A percentile compares a stretch with the other conserved stretches of the same genome.
Conservation (phyloP, 2,329 filamentous ascomycete species). For the Aspergillus sp. region DNA sequence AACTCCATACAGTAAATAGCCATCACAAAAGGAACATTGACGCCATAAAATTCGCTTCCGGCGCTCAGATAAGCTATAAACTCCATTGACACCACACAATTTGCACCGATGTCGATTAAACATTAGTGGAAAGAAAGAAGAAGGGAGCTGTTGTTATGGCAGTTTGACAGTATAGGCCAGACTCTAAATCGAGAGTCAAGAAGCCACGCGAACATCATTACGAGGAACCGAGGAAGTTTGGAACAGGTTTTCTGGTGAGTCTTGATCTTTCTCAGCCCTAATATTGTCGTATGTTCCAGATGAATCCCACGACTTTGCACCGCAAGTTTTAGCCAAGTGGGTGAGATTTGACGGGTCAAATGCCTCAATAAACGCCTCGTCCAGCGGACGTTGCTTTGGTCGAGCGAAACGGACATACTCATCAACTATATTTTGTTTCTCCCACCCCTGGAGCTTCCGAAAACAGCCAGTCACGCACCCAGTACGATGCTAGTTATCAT, state of each 20-base stretch:
- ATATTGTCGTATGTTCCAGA: conserved; percentile 3
- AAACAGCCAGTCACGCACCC: conserved; percentile 83
- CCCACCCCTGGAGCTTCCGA: conserved; percentile 71
- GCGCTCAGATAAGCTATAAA: not conserved
- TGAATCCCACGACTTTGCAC: conserved; percentile 18
- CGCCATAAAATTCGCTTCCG: not conserved
- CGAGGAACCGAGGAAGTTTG: conserved; percentile 1
- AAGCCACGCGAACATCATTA: conserved; percentile 3
- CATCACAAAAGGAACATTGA: not conserved
- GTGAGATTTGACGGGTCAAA: conserved; percentile 25
- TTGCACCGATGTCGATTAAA: not conserved
- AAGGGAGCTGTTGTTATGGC: not conserved
- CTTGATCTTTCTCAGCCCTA: conserved; percentile 7
- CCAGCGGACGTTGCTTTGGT: conserved; percentile 48
- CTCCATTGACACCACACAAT: not conserved
- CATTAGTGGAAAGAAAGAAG: not conserved
- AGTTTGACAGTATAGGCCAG: not conserved
- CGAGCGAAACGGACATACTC: conserved; percentile 69
- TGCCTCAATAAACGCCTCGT: conserved; percentile 27
- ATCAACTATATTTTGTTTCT: conserved; percentile 59
- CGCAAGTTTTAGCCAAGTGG: conserved; percentile 17
- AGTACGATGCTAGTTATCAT: conserved; percentile 68
- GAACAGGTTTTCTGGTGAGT: conserved; percentile 3
- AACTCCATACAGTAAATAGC: not conserved
- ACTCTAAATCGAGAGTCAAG: not conserved